Conservation (phyloP, 1,139 yeast species). For the Pichia sp. region DNA sequence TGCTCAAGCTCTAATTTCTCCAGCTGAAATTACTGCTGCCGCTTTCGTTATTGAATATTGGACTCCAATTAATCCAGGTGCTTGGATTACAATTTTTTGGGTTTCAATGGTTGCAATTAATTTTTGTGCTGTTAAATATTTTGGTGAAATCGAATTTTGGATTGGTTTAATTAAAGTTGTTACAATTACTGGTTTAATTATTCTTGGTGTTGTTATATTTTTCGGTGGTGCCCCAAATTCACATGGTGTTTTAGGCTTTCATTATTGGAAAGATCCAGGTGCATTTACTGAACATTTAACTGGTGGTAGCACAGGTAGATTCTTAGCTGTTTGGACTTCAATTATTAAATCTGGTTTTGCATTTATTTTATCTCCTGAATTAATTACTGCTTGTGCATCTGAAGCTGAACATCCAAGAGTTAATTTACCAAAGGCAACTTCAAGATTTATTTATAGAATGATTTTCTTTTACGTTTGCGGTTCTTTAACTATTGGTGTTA, state of each 20-base stretch:
- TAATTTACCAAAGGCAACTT: slow-evolving; percentile 41
- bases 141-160: slow-evolving; percentile 49
- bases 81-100: slow-evolving; percentile 41
- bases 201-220: slow-evolving; percentile 31
- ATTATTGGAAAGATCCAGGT: slow-evolving; percentile 33
- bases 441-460: slow-evolving; percentile 42
- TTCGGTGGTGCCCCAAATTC: slow-evolving; percentile 39
- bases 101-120: slow-evolving; percentile 36
- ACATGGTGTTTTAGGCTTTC: slow-evolving; percentile 33
- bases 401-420: slow-evolving; percentile 41
- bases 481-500: slow-evolving; percentile 39
- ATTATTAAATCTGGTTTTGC: slow-evolving; percentile 72
- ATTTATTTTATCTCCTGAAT: slow-evolving; percentile 38
- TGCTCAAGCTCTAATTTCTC: slow-evolving; percentile 42
- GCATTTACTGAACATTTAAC: slow-evolving; percentile 36
- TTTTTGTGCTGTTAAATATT: slow-evolving; percentile 38
- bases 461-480: slow-evolving; percentile 43
- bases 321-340: slow-evolving; percentile 64
- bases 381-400: slow-evolving; percentile 35
- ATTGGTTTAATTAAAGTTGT: slow-evolving; percentile 40
- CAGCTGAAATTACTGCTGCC: slow-evolving; percentile 49
- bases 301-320: slow-evolving; percentile 58
- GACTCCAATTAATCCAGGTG: slow-evolving; percentile 38
- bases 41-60: slow-evolving; percentile 46
- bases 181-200: slow-evolving; percentile 31